Evolutionary conservation across 2,329 filamentous ascomycete species (phyloP).

Genomic region (Colletotrichum filicis): DNA sequence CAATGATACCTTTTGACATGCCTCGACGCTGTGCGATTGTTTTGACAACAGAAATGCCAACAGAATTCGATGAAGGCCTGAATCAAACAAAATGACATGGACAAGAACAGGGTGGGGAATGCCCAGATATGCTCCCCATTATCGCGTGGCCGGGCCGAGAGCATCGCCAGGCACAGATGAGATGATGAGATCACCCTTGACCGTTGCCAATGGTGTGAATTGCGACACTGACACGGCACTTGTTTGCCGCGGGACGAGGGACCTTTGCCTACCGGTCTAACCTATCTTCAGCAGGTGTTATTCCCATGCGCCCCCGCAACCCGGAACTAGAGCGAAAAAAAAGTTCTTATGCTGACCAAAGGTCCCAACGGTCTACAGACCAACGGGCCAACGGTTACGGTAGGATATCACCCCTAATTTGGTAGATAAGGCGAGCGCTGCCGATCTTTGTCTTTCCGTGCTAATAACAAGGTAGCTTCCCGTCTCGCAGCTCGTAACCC

Average conservation of each 20-base stretch:
- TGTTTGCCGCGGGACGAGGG: background rate
- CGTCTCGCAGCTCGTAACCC: background rate
- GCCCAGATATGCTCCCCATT: background rate
- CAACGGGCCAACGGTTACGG: background rate
- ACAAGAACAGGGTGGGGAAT: background rate
- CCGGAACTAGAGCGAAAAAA: background rate
- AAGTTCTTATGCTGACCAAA: background rate
- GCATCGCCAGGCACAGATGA: background rate
- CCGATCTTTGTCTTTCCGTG: background rate
- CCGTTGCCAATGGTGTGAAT: background rate
- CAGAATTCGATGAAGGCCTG: background rate
- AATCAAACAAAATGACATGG: background rate
- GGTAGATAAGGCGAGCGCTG: background rate
- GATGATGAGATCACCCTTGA: background rate
- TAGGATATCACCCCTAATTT: background rate
- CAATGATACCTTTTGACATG: background rate
- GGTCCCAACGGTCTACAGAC: background rate
- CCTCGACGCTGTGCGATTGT: background rate
- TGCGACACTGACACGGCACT: background rate
- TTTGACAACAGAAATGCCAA: background rate
- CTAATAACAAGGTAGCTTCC: background rate
- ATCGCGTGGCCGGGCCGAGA: background rate
- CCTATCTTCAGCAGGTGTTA: background rate
- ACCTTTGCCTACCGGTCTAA: background rate
- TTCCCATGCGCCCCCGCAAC: background rate